phyloP scores from a whole-genome alignment of 2,329 filamentous ascomycete genomes.

The Beauveria sp. region DNA sequence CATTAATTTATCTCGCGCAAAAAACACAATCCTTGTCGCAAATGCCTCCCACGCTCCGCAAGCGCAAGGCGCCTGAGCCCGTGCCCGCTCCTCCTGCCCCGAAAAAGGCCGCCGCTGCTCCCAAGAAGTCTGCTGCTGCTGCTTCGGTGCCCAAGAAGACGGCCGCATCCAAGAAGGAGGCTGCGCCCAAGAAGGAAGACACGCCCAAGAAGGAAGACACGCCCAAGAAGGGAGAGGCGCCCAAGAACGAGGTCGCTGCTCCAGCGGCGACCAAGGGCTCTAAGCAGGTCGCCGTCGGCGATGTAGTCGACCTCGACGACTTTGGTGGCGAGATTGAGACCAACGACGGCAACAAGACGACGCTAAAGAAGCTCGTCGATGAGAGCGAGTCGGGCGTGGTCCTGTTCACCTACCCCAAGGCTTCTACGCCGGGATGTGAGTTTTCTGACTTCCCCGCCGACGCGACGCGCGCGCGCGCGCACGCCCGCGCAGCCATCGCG shows the following conservation, averaged over 20 bases:
- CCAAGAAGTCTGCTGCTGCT: constrained; percentile 26
- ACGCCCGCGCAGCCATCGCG: neutral
- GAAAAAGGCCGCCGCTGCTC: constrained; percentile 33
- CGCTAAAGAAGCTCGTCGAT: constrained; percentile 71
- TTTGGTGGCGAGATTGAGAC: constrained; percentile 72
- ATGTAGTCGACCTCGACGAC: constrained; percentile 44
- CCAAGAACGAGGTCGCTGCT: neutral
- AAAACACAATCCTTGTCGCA: constrained; percentile 12
- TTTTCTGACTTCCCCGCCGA: constrained; percentile 7
- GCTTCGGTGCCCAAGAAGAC: constrained; percentile 18
- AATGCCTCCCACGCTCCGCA: constrained; percentile 53
- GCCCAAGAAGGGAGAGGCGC: neutral
- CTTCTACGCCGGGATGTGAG: constrained; percentile 91
- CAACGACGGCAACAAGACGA: constrained; percentile 74
- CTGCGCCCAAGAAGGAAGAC: neutral
- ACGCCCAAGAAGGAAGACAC: neutral
- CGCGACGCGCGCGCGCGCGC: neutral
- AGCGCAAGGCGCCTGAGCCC: constrained; percentile 50
- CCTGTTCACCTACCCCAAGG: constrained; percentile 92
- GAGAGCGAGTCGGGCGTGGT: constrained; percentile 81
- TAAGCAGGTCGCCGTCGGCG: constrained; percentile 44
- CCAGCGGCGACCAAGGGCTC: constrained; percentile 14
- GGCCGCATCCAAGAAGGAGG: constrained; percentile 21
- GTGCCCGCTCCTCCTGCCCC: constrained; percentile 35
- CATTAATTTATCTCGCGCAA: constrained; percentile 2